These are phyloP conservation scores for Cercospora berteroae DNA, from an alignment of 2,329 filamentous ascomycete species.

Conservation along the genomic window DNA sequence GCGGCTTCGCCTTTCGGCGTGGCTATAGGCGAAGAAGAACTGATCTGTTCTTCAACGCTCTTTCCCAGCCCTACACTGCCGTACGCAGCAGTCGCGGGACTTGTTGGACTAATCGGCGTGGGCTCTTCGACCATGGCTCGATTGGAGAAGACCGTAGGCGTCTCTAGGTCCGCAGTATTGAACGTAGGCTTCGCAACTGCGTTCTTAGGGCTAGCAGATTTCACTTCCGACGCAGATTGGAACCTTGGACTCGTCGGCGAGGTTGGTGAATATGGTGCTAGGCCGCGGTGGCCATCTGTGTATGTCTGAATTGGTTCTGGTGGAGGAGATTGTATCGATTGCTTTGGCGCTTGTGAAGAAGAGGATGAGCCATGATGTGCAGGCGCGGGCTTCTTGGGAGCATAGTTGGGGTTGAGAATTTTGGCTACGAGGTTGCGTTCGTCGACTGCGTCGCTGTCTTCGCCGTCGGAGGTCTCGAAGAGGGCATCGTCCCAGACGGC, in stretches of 20 bases:
- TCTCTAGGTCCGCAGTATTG: constrained; percentile 21
- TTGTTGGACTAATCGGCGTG: constrained; percentile 21
- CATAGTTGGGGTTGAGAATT: constrained; percentile 32
- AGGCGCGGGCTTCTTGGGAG: constrained; percentile 27
- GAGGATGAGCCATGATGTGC: constrained; percentile 21
- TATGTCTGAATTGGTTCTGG: constrained; percentile 17
- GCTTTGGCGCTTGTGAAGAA: background rate
- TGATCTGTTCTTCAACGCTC: constrained; percentile 34
- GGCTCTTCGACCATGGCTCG: constrained; percentile 31
- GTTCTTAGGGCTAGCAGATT: constrained; percentile 10
- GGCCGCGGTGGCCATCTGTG: constrained; percentile 41
- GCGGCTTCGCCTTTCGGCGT: background rate
- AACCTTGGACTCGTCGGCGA: constrained; percentile 6
- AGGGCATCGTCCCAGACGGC: constrained; percentile 50
- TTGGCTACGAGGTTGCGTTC: constrained; percentile 33
- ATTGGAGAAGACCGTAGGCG: constrained; percentile 20
- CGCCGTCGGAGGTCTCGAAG: constrained; percentile 48
- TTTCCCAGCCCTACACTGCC: constrained; percentile 34
- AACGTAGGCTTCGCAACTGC: constrained; percentile 22
- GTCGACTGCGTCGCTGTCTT: constrained; percentile 45
- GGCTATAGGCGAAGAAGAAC: background rate
- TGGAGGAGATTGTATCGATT: background rate
- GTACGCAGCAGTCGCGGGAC: constrained; percentile 19
- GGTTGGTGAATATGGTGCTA: constrained; percentile 29
- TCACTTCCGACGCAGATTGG: constrained; percentile 17